Percentiles rank a stretch among this genome's conserved stretches.
Conservation (phyloP, 192 early-diverging fungal genomes). For the Backusella morwellensis region DNA sequence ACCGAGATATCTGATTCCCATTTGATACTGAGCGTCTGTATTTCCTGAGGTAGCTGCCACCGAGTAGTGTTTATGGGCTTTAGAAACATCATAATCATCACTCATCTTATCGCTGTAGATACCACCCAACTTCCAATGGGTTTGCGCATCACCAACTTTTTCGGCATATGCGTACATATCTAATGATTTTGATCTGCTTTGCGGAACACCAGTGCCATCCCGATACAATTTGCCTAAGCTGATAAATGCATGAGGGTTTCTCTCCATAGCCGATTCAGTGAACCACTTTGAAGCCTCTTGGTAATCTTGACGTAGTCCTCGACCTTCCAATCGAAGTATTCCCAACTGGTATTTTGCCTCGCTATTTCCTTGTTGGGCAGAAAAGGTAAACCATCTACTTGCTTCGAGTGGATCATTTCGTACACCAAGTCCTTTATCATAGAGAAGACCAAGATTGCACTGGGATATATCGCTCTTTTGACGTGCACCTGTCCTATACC, state of each 20-base stretch:
- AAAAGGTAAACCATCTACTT: not conserved
- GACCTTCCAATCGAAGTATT: not conserved
- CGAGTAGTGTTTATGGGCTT: not conserved
- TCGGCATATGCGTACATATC: not conserved
- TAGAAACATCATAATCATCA: not conserved
- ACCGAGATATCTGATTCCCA: not conserved
- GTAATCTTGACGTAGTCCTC: not conserved
- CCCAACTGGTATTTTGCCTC: not conserved
- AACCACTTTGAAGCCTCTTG: not conserved
- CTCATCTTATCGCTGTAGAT: not conserved
- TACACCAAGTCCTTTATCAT: not conserved
- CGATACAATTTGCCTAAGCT: not conserved
- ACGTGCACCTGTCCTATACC: not conserved
- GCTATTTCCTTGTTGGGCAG: not conserved
- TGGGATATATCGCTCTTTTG: not conserved
- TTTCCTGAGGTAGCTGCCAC: not conserved
- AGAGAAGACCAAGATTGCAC: not conserved
- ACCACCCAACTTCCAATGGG: not conserved
- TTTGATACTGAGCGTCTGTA: not conserved
- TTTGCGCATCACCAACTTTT: not conserved
- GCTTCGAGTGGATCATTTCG: not conserved
- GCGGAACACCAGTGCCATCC: not conserved
- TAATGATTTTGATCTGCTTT: not conserved
- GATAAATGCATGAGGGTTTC: not conserved
- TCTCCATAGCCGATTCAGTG: not conserved